Evolutionary conservation across 768 basidiomycete genomes (phyloP).

Genomic region (Mycena vulgaris): DNA sequence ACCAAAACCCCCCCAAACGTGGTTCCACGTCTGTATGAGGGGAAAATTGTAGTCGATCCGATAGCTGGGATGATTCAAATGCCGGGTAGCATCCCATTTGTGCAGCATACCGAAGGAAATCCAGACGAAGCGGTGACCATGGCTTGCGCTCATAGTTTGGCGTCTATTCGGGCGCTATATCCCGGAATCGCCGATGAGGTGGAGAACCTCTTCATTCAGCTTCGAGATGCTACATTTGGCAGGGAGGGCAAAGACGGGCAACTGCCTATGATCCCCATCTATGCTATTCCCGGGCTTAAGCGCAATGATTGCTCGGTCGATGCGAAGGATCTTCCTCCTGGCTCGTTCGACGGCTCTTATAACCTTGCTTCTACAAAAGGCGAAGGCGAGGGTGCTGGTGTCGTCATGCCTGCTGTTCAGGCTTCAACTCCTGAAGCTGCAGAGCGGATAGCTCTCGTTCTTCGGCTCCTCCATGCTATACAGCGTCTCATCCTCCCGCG

Average conservation of each 20-base stretch:
- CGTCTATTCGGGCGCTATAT: neutral
- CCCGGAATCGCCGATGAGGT: no score
- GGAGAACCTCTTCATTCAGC: no score
- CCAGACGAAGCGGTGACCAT: constrained; percentile 7
- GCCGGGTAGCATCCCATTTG: constrained; percentile 28
- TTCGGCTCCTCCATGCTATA: constrained; percentile 10
- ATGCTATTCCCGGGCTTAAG: neutral
- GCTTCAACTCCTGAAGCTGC: neutral
- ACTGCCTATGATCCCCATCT: neutral
- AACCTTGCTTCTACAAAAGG: constrained; percentile 30
- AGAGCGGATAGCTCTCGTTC: neutral
- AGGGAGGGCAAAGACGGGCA: neutral
- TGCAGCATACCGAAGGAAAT: constrained; percentile 19
- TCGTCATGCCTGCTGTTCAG: constrained; percentile 29
- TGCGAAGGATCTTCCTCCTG: neutral
- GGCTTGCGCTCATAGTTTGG: constrained; percentile 16
- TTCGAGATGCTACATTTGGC: neutral
- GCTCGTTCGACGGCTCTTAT: constrained; percentile 25
- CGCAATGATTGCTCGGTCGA: constrained; percentile 2
- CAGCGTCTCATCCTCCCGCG: constrained; percentile 25
- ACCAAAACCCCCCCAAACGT: neutral
- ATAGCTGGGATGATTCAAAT: constrained; percentile 33
- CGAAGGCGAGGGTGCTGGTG: constrained; percentile 30
- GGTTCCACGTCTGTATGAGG: neutral
- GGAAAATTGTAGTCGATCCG: constrained; percentile 1